A percentile compares a stretch with the other conserved stretches of the same genome.
These are phyloP conservation scores for Aspergillus hortae DNA, from an alignment of 2,329 filamentous ascomycete genomes.

Conservation along the genomic window DNA sequence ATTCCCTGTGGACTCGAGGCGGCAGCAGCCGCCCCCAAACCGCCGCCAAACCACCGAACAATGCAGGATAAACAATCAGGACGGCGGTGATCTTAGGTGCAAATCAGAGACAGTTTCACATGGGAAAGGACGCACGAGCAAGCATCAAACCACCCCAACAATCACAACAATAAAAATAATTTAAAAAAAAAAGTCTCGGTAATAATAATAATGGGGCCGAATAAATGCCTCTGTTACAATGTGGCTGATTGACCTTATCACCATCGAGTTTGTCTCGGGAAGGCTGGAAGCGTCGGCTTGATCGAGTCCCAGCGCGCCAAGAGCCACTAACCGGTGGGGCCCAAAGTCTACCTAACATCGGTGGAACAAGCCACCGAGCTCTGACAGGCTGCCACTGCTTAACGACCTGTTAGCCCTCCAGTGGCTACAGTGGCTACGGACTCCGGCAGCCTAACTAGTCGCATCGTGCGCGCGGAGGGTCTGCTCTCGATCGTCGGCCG, in stretches of 20 bases:
- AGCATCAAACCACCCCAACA: too few relatives aligned
- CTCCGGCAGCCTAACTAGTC: background rate
- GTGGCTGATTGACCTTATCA: slow-evolving; percentile 14
- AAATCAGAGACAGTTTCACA: slow-evolving; percentile 12
- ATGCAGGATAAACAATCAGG: too few relatives aligned
- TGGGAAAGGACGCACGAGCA: slow-evolving; percentile 12
- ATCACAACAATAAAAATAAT: background rate
- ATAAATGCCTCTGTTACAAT: slow-evolving; percentile 10
- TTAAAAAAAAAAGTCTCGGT: background rate
- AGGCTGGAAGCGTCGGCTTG: slow-evolving; percentile 11
- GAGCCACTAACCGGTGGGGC: slow-evolving; percentile 12
- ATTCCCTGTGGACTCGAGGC: background rate
- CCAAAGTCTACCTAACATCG: slow-evolving; percentile 10
- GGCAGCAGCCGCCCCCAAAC: too few relatives aligned
- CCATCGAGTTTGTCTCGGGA: slow-evolving; percentile 4
- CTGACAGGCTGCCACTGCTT: slow-evolving; percentile 10
- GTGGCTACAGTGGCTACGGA: slow-evolving; percentile 6
- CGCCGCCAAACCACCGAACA: too few relatives aligned
- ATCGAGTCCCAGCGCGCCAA: slow-evolving; percentile 16
- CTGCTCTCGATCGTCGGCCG: slow-evolving; percentile 11
- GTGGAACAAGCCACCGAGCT: slow-evolving; percentile 11
- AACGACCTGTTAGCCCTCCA: background rate
- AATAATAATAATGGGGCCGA: background rate
- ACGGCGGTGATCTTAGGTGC: background rate
- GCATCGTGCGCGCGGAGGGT: background rate